A percentile compares a stretch with the other conserved stretches of the same genome.
Conservation (phyloP, 805 yeast species). For the Zygotorulaspora danielsina region DNA sequence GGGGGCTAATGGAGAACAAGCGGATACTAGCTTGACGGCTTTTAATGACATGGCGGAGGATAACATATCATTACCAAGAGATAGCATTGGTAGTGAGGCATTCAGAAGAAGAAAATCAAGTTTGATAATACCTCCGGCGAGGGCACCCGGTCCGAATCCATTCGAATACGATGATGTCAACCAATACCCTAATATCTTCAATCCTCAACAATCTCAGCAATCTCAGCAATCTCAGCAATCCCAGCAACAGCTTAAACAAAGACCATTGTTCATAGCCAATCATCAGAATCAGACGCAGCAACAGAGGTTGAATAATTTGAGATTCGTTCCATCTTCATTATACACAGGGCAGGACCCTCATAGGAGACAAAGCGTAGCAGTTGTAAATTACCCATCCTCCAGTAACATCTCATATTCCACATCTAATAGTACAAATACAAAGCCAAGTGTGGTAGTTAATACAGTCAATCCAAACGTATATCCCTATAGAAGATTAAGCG, state of each 20-base stretch:
- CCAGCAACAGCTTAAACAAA: conserved; percentile 10
- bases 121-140: conserved; percentile 40
- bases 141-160: conserved; percentile 44
- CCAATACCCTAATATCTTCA: conserved; percentile 12
- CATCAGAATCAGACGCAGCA: conserved; percentile 12
- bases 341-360: conserved; percentile 12
- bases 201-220: conserved; percentile 15
- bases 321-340: conserved; percentile 21
- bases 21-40: background rate
- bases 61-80: conserved; percentile 5
- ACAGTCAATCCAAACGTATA: conserved; percentile 20
- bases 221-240: too few species aligned
- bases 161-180: conserved; percentile 31
- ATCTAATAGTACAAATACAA: conserved; percentile 3
- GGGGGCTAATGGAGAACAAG: conserved; percentile 16
- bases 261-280: conserved; percentile 6
- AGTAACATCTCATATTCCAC: background rate
- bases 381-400: conserved; percentile 11
- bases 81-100: conserved; percentile 10
- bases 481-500: conserved; percentile 29
- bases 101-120: conserved; percentile 34
- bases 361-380: conserved; percentile 19
- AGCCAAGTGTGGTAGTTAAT: conserved; percentile 8
- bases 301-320: conserved; percentile 15
- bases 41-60: conserved; percentile 7